Evolutionary conservation across 345 rosid species (phyloP), one percentile per base, ranked within the genome.

Genomic region (Sisymbrium altissimum): DNA sequence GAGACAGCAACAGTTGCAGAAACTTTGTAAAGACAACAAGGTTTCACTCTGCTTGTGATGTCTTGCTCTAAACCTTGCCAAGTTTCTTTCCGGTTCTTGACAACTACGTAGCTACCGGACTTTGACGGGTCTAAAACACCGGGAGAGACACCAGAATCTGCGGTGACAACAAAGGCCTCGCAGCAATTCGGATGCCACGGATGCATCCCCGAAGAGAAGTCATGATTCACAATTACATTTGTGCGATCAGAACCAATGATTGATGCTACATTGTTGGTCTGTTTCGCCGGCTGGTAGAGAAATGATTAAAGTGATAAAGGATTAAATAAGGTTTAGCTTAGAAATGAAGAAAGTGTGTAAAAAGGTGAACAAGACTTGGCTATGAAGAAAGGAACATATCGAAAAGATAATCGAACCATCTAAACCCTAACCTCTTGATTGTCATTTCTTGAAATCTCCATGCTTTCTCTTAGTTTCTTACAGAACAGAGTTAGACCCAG

Each of bases 51-150:
- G 68, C 72, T 71, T 23, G 99, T 89, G 68, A 92, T 90, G 74
- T 95, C 93, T 77, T 92, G 97, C 70, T 89, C 99, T 72, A 95
- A 82, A 25, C 97, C 99, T 72, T 95, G 97, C 99, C 97, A 95
- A 63, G 87, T 80, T 82, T 92, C 87, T 19, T 79, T 87, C 45
- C 99, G 79, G 66, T 90, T 85, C 4, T 84, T 80, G 67, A 90
- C 83, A 69, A 83, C 92, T 43, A 86, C 93, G 62, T 54, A 84
- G 55, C 44, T 76, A 52, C 87, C 74, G 0, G 75, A 86, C 7
- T 70, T 41, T 38, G 78, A 80, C 19, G 81, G 50, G 43, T 78
- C 25, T 45, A 81, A 48, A 74, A 73, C 83, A 87, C 81, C 48
- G 86, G 88, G 75, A 82, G 61, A 61, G 75, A 68, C 49, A 67